Evolutionary conservation across 306 rosid species (phyloP).

Genomic region (Vigna hirtella): DNA sequence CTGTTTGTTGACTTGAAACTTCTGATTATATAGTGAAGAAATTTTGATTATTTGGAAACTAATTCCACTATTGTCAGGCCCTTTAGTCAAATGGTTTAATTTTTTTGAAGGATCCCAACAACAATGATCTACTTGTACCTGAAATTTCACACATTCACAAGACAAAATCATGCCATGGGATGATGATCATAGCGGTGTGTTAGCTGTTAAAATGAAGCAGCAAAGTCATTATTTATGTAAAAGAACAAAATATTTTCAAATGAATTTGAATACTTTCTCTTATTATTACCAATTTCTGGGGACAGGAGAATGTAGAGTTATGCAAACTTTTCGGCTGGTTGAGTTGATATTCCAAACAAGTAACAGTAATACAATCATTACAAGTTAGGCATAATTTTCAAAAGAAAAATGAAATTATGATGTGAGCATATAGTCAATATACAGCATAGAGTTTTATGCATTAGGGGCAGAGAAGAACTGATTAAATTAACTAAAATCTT

Average conservation of each 20-base stretch:
- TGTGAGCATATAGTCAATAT: background rate
- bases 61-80: slow-evolving; percentile 60
- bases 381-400: background rate
- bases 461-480: background rate
- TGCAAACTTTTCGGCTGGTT: slow-evolving; percentile 53
- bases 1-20: background rate
- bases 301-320: slow-evolving; percentile 53
- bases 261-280: slow-evolving; percentile 48
- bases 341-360: slow-evolving; percentile 35
- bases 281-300: slow-evolving; percentile 54
- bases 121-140: slow-evolving; percentile 88
- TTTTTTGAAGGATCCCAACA: slow-evolving; percentile 85
- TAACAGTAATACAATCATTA: background rate
- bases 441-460: background rate
- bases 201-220: slow-evolving; percentile 39
- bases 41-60: background rate
- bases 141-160: slow-evolving; percentile 93
- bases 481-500: background rate
- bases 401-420: background rate
- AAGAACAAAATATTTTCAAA: slow-evolving; percentile 46
- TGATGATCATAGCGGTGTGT: slow-evolving; percentile 37
- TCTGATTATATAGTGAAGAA: background rate
- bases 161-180: slow-evolving; percentile 92
- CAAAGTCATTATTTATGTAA: slow-evolving; percentile 53
- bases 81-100: slow-evolving; percentile 82